Conservation (phyloP, 306 rosid species). For the Vigna trinervia region DNA sequence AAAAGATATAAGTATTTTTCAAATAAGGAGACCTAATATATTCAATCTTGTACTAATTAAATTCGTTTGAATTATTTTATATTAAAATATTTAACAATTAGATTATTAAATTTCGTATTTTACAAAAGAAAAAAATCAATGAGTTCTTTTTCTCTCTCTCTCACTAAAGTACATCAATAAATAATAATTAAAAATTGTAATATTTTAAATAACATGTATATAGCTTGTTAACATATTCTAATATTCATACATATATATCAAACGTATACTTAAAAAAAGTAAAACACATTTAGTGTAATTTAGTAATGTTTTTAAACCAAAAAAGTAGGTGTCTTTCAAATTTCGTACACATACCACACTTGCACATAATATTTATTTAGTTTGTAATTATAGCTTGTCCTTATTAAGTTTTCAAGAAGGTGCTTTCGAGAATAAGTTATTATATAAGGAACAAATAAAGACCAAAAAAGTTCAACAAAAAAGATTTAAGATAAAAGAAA, state of each 20-base stretch:
- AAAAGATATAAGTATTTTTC: not conserved
- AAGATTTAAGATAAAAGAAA: conserved; percentile 30
- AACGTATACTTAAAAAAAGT: too few species aligned
- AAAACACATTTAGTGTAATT: not conserved
- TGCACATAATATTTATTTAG: not conserved
- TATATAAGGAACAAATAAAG: not conserved
- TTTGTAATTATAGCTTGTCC: not conserved
- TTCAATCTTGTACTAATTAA: not conserved
- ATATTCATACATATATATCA: too few species aligned
- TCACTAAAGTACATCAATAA: too few species aligned
- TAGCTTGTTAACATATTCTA: too few species aligned
- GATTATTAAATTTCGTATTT: too few species aligned
- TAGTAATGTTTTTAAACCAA: too few species aligned
- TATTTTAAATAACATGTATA: too few species aligned
- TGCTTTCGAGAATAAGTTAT: not conserved
- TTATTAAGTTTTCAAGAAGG: not conserved
- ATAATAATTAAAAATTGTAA: too few species aligned
- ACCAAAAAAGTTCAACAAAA: not conserved
- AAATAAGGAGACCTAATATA: not conserved
- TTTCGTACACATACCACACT: too few species aligned
- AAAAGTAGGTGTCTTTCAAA: not conserved
- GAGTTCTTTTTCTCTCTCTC: too few species aligned
- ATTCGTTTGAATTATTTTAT: not conserved
- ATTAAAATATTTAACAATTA: too few species aligned
- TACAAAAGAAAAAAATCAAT: too few species aligned